phyloP scores from a whole-genome alignment of 169 alveolate species.

The Plasmodium berghei region DNA sequence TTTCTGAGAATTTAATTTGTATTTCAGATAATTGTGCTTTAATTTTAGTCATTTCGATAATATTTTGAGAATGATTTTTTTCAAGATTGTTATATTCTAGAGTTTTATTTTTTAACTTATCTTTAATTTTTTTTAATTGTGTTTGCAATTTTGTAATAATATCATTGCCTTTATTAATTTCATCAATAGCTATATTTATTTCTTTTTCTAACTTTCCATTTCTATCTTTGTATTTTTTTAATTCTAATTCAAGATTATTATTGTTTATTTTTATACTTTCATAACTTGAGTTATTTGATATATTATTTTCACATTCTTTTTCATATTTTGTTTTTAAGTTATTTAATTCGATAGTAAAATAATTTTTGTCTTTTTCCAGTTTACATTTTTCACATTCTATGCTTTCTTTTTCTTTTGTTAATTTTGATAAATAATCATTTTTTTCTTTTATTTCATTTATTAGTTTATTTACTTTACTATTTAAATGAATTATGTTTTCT shows the following conservation, averaged over 20 bases:
- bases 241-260: constrained; percentile 27
- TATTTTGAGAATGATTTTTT: constrained; percentile 27
- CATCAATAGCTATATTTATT: constrained; percentile 72
- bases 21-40: constrained; percentile 6
- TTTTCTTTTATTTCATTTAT: constrained; percentile 60
- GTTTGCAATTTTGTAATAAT: constrained; percentile 68
- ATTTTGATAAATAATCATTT: constrained; percentile 43
- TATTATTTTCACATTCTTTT: constrained; percentile 70
- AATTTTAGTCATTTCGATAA: constrained; percentile 20
- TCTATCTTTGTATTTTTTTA: constrained; percentile 68
- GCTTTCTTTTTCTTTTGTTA: constrained; percentile 62
- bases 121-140: constrained; percentile 68
- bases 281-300: constrained; percentile 59
- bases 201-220: constrained; percentile 57
- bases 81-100: constrained; percentile 36
- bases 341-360: constrained; percentile 42
- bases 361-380: constrained; percentile 39
- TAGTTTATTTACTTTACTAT: constrained; percentile 43
- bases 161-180: constrained; percentile 75
- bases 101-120: constrained; percentile 48
- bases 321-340: constrained; percentile 58
- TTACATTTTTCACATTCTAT: constrained; percentile 30
- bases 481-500: constrained; percentile 29
- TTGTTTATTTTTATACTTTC: constrained; percentile 61
- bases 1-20: constrained; percentile 8